A percentile compares a stretch with the other conserved stretches of the same genome.
phyloP scores from a whole-genome alignment of 805 yeast species.

The Candida methanosorbosa region DNA sequence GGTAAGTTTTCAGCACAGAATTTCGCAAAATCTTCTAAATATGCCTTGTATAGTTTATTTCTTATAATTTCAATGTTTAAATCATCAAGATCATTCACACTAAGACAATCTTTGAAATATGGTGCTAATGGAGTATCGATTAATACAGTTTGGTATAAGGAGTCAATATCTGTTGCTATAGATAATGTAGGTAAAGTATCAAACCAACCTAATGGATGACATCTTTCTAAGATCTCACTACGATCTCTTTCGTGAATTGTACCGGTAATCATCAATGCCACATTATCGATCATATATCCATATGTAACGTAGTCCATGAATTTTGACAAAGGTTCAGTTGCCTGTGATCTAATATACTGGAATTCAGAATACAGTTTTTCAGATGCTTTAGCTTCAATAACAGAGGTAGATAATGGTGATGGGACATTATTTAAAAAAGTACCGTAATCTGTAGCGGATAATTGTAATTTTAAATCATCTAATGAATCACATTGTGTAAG shows the following conservation, averaged over 20 bases:
- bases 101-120: constrained; percentile 82
- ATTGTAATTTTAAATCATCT: constrained; percentile 89
- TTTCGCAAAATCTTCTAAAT: constrained; percentile 74
- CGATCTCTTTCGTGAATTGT: constrained; percentile 93
- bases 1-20: constrained; percentile 57
- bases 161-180: constrained; percentile 90
- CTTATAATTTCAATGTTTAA: constrained; percentile 91
- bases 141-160: constrained; percentile 85
- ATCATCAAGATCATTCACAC: constrained; percentile 87
- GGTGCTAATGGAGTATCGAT: constrained; percentile 98
- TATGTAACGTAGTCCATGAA: constrained; percentile 90
- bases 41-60: constrained; percentile 86
- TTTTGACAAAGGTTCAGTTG: constrained; percentile 69
- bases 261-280: constrained; percentile 92
- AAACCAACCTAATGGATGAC: constrained; percentile 98
- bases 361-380: constrained; percentile 75
- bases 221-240: constrained; percentile 76
- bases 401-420: constrained; percentile 74
- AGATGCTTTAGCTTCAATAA: constrained; percentile 74
- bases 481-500: constrained; percentile 92
- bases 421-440: constrained; percentile 78
- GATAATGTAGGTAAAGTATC: constrained; percentile 93
- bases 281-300: constrained; percentile 98
- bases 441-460: constrained; percentile 94
- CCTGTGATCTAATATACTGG: constrained; percentile 75